Base-by-base conservation (phyloP, 345 rosid species). In the Lepidium africanum region DNA sequence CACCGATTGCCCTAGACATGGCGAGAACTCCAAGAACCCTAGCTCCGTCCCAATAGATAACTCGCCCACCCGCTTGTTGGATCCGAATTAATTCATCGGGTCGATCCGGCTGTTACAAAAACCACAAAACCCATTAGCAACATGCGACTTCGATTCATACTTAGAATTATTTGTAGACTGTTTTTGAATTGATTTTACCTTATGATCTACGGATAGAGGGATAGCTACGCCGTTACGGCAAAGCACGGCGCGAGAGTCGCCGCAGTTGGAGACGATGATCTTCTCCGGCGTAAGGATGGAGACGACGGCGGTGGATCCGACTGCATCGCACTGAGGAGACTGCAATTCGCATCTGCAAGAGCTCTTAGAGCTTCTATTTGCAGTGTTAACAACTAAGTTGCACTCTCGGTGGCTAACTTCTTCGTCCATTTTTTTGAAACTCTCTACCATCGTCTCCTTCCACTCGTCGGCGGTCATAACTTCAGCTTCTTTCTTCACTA, bases 1-100 rank as follows among this genome's bases (percentile, higher is more conserved):
- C 74, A 83, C 96, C 98, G 9, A 91, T 95, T 3, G 97, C 96
- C 72, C 99, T 80, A 0, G 97, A 91, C 97, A 87, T 91, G 15
- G 97, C 96, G 30, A 91, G 75, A 16, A 91, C 89, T 15, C 99
- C 99, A 0, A 84, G 86, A 5, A 95, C 99, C 47, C 99, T 73
- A 3, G 96, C 80, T 0, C 96, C 93, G 7, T 91, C 96, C 97
- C 97, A 91, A 59, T 85, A 88, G 5, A 91, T 89, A 2, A 91
- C 96, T 4, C 93, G 87, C 47, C 97, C 97, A 0, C 96, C 96
- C 1, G 91, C 94, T 42, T 66, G 75, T 36, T 91, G 74, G 70
- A 91, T 89, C 69, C 97, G 81, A 8, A 25, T 51, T 41, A 89
- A 64, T 74, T 91, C 97, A 70, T 91, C 97, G 5, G 91, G 94